Conservation (phyloP, 73 alveolate genomes). For the Durusdinium trenchii region DNA sequence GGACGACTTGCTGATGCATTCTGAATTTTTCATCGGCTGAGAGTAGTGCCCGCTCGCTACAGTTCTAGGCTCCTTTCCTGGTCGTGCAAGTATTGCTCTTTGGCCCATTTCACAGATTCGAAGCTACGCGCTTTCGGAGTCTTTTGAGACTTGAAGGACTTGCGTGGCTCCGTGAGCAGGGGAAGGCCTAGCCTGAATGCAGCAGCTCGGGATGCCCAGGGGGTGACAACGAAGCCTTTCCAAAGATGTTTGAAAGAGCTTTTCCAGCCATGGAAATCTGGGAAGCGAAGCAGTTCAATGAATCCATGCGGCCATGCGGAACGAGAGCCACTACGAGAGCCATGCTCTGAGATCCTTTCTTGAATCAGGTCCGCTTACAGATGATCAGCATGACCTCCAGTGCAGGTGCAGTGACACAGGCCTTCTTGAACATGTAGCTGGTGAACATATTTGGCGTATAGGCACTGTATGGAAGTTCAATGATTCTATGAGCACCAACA, state of each 20-base stretch:
- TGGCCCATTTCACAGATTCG: too few species aligned
- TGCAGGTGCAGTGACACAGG: constrained; percentile 89
- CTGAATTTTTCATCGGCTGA: too few species aligned
- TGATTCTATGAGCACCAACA: too few species aligned
- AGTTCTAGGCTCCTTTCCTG: not conserved
- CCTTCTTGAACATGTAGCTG: too few species aligned
- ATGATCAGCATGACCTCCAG: constrained; percentile 58
- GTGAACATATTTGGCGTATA: too few species aligned
- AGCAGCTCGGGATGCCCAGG: not conserved
- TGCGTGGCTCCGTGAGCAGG: constrained; percentile 5
- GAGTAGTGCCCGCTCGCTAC: too few species aligned
- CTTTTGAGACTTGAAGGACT: not conserved
- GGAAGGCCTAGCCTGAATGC: constrained; percentile 5
- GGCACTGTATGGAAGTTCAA: too few species aligned
- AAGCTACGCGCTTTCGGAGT: too few species aligned
- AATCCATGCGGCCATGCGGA: too few species aligned
- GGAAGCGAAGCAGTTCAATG: not conserved
- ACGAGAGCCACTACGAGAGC: not conserved
- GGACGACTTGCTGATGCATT: too few species aligned
- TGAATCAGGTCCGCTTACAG: constrained; percentile 66
- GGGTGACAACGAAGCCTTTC: not conserved
- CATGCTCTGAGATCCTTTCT: not conserved
- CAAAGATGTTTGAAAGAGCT: not conserved
- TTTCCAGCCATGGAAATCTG: not conserved
- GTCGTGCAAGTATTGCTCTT: too few species aligned